These are phyloP conservation scores for Amaranthus cruentus DNA, from an alignment of 148 eudicot species.

Conservation along the genomic window DNA sequence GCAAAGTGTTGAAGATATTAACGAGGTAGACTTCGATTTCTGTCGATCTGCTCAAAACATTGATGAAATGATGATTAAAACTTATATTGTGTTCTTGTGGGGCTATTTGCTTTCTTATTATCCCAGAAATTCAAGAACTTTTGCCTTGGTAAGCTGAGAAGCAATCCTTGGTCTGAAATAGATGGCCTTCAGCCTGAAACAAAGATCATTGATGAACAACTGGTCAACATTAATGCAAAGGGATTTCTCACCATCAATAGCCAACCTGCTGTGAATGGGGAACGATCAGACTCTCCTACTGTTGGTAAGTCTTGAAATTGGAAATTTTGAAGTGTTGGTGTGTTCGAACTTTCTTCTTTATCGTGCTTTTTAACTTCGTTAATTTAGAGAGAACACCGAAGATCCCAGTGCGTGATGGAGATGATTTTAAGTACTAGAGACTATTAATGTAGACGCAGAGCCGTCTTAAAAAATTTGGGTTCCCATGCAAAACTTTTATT, in stretches of 20 bases:
- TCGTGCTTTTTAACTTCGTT: background rate
- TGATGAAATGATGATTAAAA: background rate
- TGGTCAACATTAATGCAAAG: conserved; percentile 57
- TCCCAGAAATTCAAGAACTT: conserved; percentile 67
- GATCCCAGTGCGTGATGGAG: background rate
- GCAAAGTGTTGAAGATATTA: conserved; percentile 60
- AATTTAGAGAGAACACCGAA: background rate
- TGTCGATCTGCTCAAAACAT: background rate
- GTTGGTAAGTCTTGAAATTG: conserved; percentile 50
- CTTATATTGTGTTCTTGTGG: background rate
- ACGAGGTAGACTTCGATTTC: conserved; percentile 45
- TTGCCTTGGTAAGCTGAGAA: conserved; percentile 81
- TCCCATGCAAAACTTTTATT: background rate
- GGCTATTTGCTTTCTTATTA: conserved; percentile 14
- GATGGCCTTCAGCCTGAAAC: conserved; percentile 99
- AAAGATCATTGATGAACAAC: conserved; percentile 67
- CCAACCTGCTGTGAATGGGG: conserved; percentile 94
- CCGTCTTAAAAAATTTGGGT: no score
- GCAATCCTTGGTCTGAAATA: conserved; percentile 91
- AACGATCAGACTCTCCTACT: conserved; percentile 69
- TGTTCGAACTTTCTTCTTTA: background rate
- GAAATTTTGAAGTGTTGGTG: background rate
- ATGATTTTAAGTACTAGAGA: background rate
- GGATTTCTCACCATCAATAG: conserved; percentile 94
- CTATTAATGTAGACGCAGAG: no score